Evolutionary conservation across 495 filamentous ascomycete genomes (phyloP).

Genomic region (Delitschia confertaspora): DNA sequence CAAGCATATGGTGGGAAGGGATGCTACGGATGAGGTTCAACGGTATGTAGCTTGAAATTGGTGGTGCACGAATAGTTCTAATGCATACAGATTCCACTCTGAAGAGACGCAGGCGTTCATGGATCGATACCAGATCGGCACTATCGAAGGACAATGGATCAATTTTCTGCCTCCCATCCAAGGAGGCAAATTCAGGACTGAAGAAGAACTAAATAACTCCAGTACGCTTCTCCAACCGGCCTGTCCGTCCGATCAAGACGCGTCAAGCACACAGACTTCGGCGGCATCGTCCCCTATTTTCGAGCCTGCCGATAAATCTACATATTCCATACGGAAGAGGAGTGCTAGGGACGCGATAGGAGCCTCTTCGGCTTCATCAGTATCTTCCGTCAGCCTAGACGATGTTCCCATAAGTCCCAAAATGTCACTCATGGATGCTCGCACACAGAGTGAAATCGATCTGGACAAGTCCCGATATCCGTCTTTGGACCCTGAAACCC

Average conservation of each 20-base stretch:
- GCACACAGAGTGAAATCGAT: slow-evolving; percentile 65
- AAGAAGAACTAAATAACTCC: slow-evolving; percentile 36
- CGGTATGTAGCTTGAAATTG: slow-evolving; percentile 50
- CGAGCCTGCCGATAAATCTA: slow-evolving; percentile 25
- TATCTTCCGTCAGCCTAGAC: slow-evolving; percentile 39
- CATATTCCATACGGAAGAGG: slow-evolving; percentile 12
- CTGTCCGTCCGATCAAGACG: slow-evolving; percentile 37
- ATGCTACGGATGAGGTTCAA: slow-evolving; percentile 93
- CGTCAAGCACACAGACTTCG: slow-evolving; percentile 38
- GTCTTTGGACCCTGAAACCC: slow-evolving; percentile 61
- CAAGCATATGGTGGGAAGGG: slow-evolving; percentile 87
- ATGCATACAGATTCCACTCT: slow-evolving; percentile 66
- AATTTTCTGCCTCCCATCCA: slow-evolving; percentile 93
- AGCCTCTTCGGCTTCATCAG: slow-evolving; percentile 35
- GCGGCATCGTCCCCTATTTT: slow-evolving; percentile 38
- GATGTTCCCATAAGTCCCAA: slow-evolving; percentile 40
- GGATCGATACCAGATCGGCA: slow-evolving; percentile 75
- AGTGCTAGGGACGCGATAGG: neutral
- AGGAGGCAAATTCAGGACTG: slow-evolving; percentile 69
- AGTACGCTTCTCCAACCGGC: no score
- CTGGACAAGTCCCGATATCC: slow-evolving; percentile 78
- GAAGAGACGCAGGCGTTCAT: slow-evolving; percentile 66
- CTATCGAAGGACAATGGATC: slow-evolving; percentile 69
- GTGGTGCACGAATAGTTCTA: neutral
- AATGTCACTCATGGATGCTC: slow-evolving; percentile 60